Evolutionary conservation across 768 basidiomycete genomes (phyloP).

Genomic region (Tricholoma furcatifolium): DNA sequence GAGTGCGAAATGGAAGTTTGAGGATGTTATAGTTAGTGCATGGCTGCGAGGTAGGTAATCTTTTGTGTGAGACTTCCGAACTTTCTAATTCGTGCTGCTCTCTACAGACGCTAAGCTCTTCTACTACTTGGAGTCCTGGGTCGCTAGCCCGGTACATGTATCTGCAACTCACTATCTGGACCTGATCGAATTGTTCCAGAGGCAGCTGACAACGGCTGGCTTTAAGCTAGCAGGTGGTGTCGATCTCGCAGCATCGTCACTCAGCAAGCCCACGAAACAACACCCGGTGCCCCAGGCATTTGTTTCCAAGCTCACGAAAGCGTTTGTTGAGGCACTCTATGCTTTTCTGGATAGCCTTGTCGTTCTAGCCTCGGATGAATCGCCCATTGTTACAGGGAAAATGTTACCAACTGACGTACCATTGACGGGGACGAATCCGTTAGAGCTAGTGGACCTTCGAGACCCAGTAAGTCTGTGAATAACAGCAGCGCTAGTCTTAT

Average conservation of each 20-base stretch:
- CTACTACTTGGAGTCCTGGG: slow-evolving; percentile 87
- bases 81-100: neutral
- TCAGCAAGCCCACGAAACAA: slow-evolving; percentile 56
- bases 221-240: slow-evolving; percentile 82
- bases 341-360: slow-evolving; percentile 86
- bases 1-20: slow-evolving; percentile 84
- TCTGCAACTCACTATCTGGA: slow-evolving; percentile 73
- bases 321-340: slow-evolving; percentile 85
- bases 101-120: slow-evolving; percentile 76
- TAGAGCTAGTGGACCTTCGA: slow-evolving; percentile 59
- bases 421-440: slow-evolving; percentile 41
- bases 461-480: slow-evolving; percentile 49
- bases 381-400: slow-evolving; percentile 43
- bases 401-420: slow-evolving; percentile 30
- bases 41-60: slow-evolving; percentile 77
- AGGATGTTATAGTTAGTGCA: slow-evolving; percentile 69
- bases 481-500: neutral
- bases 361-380: slow-evolving; percentile 72
- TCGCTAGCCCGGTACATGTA: slow-evolving; percentile 55
- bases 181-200: slow-evolving; percentile 81
- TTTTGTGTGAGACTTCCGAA: slow-evolving; percentile 4
- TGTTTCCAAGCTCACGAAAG: slow-evolving; percentile 70
- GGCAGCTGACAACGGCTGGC: slow-evolving; percentile 69
- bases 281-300: slow-evolving; percentile 62
- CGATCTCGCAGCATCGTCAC: slow-evolving; percentile 50